Evolutionary conservation across 129 eudicot species (phyloP), one percentile per base, ranked within the genome.

Genomic region (Glebionis coronaria): DNA sequence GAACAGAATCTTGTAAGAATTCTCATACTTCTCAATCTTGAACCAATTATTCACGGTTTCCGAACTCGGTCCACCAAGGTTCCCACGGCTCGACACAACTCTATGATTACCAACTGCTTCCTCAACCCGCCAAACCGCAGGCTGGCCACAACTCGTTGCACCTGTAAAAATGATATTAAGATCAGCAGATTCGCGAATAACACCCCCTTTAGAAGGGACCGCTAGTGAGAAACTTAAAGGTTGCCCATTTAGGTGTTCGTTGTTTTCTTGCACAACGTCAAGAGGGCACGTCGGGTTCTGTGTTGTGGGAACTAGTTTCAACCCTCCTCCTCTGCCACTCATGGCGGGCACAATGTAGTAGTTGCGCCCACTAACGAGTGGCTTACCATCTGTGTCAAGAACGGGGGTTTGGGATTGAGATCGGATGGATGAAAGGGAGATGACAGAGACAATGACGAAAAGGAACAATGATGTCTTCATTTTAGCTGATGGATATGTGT

Each of bases 301-400:
- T 44, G 73, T 65, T 8, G 69, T 29, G 69, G 49, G 40, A 3
- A 49, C 68, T 16, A 75, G 69, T 2, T 76, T 53, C 5, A 87
- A 75, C 9, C 95, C 90, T 1, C 90, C 95, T 0, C 84, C 89
- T 12, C 69, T 63, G 45, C 92, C 92, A 0, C 76, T 81, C 46
- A 69, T 0, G 10, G 40, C 90, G 0, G 95, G 95, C 62, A 78
- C 12, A 49, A 87, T 87, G 79, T 75, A 69, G 90, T 87, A 87
- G 9, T 49, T 4, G 61, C 12, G 14, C 19, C 80, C 78, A 2
- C 77, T 56, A 9, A 54, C 58, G 55, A 87, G 70, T 19, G 46
- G 12, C 0, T 78, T 69, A 9, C 82, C 74, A 57, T 71, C 52
- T 15, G 46, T 55, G 78, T 86, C 93, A 12, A 56, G 82, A 46